These are phyloP conservation scores for Aspergillus clavatus DNA, from an alignment of 2,329 filamentous ascomycete species.

Conservation along the genomic window DNA sequence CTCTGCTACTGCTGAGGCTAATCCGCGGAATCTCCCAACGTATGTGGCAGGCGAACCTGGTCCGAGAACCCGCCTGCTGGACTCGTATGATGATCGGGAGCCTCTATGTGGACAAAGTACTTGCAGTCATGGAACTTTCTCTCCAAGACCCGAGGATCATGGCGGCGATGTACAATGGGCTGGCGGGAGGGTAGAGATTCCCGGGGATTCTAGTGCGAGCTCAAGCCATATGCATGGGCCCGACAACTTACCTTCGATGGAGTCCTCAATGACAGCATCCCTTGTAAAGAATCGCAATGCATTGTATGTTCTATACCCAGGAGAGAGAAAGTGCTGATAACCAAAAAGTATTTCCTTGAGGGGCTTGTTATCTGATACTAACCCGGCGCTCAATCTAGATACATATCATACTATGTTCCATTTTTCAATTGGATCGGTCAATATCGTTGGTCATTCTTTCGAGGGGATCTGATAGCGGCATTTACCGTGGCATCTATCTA, in stretches of 20 bases:
- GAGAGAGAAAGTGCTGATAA: too few species aligned
- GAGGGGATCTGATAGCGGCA: constrained; percentile 81
- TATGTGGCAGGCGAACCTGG: constrained; percentile 21
- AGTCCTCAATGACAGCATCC: constrained; percentile 65
- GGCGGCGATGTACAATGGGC: constrained; percentile 27
- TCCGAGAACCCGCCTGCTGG: constrained; percentile 35
- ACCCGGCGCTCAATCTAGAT: constrained; percentile 49
- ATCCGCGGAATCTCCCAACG: constrained; percentile 4
- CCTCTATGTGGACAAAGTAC: constrained; percentile 38
- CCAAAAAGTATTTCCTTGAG: too few species aligned
- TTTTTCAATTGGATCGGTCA: constrained; percentile 85
- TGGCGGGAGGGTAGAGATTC: constrained; percentile 29
- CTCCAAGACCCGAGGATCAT: constrained; percentile 57
- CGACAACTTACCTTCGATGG: constrained; percentile 65
- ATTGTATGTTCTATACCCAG: constrained; percentile 72
- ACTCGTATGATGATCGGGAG: constrained; percentile 35
- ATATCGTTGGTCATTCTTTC: constrained; percentile 75
- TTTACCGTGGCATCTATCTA: constrained; percentile 98
- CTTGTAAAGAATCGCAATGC: constrained; percentile 67
- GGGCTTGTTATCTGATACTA: constrained; percentile 3
- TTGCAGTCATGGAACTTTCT: constrained; percentile 73
- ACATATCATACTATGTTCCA: constrained; percentile 88
- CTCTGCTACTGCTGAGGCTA: constrained; percentile 6
- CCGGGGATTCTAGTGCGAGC: constrained; percentile 26
- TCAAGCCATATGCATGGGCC: constrained; percentile 47